These are phyloP conservation scores for Silene coronaria DNA, from an alignment of 179 eudicot species.

Conservation along the genomic window DNA sequence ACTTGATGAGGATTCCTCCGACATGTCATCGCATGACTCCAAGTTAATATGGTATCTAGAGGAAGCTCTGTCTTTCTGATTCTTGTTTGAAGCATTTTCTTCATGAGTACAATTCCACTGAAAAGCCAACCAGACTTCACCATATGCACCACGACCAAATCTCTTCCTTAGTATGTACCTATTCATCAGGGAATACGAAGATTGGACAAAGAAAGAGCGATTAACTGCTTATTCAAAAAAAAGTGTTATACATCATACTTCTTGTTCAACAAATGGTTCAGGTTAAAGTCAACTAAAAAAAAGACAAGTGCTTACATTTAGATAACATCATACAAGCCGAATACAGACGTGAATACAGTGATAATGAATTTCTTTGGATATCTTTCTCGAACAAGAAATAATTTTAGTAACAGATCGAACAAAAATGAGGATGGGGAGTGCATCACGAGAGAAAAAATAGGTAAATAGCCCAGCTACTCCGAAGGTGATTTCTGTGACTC, in stretches of 20 bases:
- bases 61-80: slow-evolving; percentile 28
- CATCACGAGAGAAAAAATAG: neutral
- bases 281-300: neutral
- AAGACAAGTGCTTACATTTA: neutral
- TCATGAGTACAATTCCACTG: slow-evolving; percentile 76
- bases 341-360: neutral
- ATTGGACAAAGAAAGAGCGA: neutral
- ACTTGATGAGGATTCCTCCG: slow-evolving; percentile 29
- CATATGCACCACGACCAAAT: slow-evolving; percentile 95
- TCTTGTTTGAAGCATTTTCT: slow-evolving; percentile 34
- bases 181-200: neutral
- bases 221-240: neutral
- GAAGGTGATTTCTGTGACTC: neutral
- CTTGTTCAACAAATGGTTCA: neutral
- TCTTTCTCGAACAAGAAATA: neutral
- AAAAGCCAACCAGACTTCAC: slow-evolving; percentile 99
- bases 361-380: neutral
- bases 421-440: neutral
- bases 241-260: neutral
- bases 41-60: slow-evolving; percentile 29
- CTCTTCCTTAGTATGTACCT: slow-evolving; percentile 77
- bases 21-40: slow-evolving; percentile 29
- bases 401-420: neutral
- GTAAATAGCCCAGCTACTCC: neutral
- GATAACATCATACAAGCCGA: neutral